phyloP scores from a whole-genome alignment of 78 protist species.

The Isochrysis galbana region DNA sequence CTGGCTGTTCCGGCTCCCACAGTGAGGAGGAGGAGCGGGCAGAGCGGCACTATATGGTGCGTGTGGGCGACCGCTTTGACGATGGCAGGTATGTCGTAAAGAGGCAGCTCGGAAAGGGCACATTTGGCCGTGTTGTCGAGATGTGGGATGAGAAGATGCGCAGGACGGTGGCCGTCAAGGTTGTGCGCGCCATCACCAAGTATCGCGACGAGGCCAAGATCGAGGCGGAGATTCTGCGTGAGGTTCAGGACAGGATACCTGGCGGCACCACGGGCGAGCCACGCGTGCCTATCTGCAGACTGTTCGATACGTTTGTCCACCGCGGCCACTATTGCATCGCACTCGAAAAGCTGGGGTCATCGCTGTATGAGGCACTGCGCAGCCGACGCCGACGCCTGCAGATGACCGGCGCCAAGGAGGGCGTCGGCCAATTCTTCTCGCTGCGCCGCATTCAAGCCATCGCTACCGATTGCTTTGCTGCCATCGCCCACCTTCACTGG shows the following conservation, averaged over 20 bases:
- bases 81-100: neutral
- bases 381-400: neutral
- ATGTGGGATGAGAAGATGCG: neutral
- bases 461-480: neutral
- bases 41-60: neutral
- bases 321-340: conserved; percentile 21
- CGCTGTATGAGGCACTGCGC: neutral
- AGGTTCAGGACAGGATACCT: neutral
- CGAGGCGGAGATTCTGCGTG: neutral
- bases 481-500: neutral
- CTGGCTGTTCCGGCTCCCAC: too few relatives aligned
- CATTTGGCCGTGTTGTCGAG: conserved; percentile 9
- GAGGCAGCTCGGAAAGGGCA: neutral
- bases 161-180: neutral
- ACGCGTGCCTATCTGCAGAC: neutral
- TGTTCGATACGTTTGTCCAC: neutral
- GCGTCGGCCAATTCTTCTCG: neutral
- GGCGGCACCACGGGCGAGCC: neutral
- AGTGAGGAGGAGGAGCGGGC: neutral
- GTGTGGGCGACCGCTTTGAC: neutral
- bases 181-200: neutral
- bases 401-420: neutral
- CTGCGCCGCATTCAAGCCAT: neutral
- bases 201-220: neutral
- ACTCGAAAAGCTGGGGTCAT: neutral